Conservation (phyloP, 192 early-diverging fungal genomes). For the Rhizophagus prolifer region DNA sequence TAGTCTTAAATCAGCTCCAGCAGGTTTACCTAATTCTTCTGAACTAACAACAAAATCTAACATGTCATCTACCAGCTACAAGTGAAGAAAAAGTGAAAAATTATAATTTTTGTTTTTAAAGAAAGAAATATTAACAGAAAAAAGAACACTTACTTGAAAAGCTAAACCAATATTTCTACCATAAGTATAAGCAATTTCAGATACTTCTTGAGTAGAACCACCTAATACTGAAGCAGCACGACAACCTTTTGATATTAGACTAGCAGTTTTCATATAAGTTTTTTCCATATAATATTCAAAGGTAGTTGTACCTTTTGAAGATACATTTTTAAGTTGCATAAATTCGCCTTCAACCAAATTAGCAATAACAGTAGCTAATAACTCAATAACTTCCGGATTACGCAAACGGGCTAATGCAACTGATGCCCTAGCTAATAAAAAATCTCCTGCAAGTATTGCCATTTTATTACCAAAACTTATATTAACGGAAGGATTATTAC, state of each 20-base stretch:
- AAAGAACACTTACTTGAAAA: constrained; percentile 70
- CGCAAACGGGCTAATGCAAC: constrained; percentile 86
- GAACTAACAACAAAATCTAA: constrained; percentile 81
- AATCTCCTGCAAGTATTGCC: constrained; percentile 94
- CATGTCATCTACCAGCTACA: constrained; percentile 85
- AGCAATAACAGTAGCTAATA: constrained; percentile 89
- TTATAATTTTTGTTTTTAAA: too few species aligned
- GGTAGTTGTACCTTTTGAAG: constrained; percentile 34
- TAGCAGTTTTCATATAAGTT: constrained; percentile 94
- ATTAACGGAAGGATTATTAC: constrained; percentile 76
- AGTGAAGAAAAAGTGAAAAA: constrained; percentile 12
- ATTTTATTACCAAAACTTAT: constrained; percentile 95
- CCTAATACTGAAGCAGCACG: constrained; percentile 83
- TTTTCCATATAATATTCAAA: constrained; percentile 95
- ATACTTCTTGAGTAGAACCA: constrained; percentile 67
- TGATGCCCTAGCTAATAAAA: constrained; percentile 89
- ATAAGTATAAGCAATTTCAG: constrained; percentile 82
- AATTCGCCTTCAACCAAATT: constrained; percentile 97
- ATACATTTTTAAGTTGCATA: constrained; percentile 75
- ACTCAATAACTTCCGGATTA: constrained; percentile 89
- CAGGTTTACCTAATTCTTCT: constrained; percentile 85
- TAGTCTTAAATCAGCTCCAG: constrained; percentile 83
- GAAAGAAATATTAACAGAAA: too few species aligned
- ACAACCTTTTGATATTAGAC: constrained; percentile 92
- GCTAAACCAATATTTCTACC: constrained; percentile 90